phyloP scores from a whole-genome alignment of 257 asterid species.

The Euphrasia confusa region DNA sequence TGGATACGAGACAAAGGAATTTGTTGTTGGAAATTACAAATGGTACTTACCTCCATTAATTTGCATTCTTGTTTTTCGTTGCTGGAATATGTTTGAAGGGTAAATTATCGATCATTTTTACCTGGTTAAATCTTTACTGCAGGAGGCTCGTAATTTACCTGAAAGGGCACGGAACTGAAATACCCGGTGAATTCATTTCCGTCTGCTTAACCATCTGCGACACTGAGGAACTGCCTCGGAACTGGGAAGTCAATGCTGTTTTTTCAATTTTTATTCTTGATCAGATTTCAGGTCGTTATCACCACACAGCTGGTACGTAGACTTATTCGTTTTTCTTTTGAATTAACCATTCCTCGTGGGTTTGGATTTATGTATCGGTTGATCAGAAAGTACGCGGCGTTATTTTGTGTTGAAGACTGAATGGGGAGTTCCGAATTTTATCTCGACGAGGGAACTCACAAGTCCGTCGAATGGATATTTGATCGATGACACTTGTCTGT shows the following conservation, averaged over 20 bases:
- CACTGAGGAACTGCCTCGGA: neutral
- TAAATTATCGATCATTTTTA: too few relatives aligned
- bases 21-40: neutral
- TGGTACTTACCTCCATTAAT: neutral
- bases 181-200: neutral
- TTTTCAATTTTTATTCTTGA: too few relatives aligned
- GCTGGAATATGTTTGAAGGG: too few relatives aligned
- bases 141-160: neutral
- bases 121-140: too few relatives aligned
- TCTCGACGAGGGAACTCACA: slow-evolving; percentile 5
- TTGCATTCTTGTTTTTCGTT: too few relatives aligned
- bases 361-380: too few relatives aligned
- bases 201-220: neutral
- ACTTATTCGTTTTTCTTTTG: too few relatives aligned
- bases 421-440: slow-evolving; percentile 26
- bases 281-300: too few relatives aligned
- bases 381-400: slow-evolving; percentile 9
- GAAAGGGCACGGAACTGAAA: neutral
- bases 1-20: neutral
- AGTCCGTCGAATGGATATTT: slow-evolving; percentile 23
- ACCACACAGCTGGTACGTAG: too few relatives aligned
- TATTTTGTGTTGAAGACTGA: slow-evolving; percentile 14
- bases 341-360: too few relatives aligned
- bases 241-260: too few relatives aligned
- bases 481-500: slow-evolving; percentile 21